These are phyloP conservation scores for Bruguiera hainesii DNA, from an alignment of 441 rosid species.

Conservation along the genomic window DNA sequence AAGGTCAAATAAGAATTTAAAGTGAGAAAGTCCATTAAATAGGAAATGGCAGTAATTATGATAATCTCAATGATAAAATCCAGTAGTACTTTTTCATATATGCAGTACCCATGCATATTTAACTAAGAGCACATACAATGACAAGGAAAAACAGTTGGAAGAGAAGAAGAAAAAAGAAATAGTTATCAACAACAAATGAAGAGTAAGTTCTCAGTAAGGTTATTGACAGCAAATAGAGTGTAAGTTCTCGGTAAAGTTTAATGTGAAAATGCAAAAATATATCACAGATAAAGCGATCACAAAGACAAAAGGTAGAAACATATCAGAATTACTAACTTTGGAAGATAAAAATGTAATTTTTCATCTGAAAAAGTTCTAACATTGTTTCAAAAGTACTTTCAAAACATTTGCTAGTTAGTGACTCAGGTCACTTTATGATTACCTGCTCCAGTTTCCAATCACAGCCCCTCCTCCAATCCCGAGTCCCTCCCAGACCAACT, in stretches of 20 bases:
- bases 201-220: background rate
- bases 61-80: background rate
- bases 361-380: background rate
- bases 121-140: background rate
- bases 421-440: constrained; percentile 15
- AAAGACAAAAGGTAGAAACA: background rate
- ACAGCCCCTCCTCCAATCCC: constrained; percentile 73
- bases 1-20: constrained; percentile 7
- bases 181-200: background rate
- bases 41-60: background rate
- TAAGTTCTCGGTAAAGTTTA: background rate
- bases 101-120: background rate
- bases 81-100: background rate
- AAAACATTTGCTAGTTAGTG: constrained; percentile 8
- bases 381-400: background rate
- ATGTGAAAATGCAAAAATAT: constrained; percentile 6
- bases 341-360: background rate
- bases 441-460: constrained; percentile 85
- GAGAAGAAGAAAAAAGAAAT: background rate
- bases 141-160: background rate
- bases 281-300: background rate
- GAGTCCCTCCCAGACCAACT: constrained; percentile 92
- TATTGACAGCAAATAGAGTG: background rate
- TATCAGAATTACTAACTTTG: too few relatives aligned
- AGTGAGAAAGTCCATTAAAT: background rate